Evolutionary conservation across 2,329 filamentous ascomycete genomes (phyloP).

Genomic region (Colletotrichum musicola): DNA sequence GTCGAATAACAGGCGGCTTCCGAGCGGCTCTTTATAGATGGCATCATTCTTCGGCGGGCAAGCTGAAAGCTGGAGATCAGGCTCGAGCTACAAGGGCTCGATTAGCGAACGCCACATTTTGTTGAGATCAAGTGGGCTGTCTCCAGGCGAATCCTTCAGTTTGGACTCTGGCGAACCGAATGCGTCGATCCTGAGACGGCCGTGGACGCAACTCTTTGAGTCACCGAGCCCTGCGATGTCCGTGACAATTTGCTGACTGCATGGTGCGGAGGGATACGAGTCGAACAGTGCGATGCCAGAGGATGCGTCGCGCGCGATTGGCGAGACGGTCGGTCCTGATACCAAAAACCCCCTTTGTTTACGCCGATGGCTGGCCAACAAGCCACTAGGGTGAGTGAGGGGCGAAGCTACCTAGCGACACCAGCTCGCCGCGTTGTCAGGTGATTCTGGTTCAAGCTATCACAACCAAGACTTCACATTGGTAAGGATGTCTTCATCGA

Average conservation of each 20-base stretch:
- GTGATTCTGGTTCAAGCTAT: slow-evolving; percentile 1
- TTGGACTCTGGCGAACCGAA: neutral
- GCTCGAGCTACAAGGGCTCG: neutral
- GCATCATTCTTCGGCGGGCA: neutral
- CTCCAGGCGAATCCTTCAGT: neutral
- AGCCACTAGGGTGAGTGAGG: neutral
- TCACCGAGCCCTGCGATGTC: neutral
- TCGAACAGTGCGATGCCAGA: neutral
- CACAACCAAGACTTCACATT: neutral
- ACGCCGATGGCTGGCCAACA: neutral
- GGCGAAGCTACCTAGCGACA: neutral
- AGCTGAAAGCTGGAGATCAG: neutral
- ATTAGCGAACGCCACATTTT: slow-evolving; percentile 21
- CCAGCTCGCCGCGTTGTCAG: slow-evolving; percentile 7
- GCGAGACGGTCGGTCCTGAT: neutral
- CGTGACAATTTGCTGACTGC: neutral
- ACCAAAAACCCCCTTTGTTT: neutral
- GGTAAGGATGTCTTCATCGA: neutral
- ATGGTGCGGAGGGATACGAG: neutral
- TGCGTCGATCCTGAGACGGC: neutral
- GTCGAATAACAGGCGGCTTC: neutral
- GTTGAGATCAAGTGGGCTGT: slow-evolving; percentile 23
- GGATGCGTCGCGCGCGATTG: neutral
- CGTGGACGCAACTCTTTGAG: neutral
- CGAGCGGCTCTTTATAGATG: neutral